These are phyloP conservation scores for Madurella mycetomatis DNA, from an alignment of 2,329 filamentous ascomycete genomes.

Conservation along the genomic window DNA sequence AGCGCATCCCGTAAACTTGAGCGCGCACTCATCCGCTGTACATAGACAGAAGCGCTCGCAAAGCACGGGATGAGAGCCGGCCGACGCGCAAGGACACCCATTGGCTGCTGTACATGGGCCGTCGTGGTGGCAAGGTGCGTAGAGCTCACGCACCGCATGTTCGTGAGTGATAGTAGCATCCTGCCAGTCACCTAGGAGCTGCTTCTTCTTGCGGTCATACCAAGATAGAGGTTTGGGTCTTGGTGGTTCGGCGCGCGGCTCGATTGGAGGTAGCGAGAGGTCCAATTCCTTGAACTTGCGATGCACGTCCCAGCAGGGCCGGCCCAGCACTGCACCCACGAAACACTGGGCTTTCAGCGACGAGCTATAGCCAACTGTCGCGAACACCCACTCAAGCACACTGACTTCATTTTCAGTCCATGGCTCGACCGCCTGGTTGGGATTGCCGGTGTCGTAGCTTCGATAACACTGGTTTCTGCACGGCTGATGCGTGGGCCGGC, in stretches of 20 bases:
- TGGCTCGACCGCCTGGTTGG: constrained; percentile 30
- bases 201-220: constrained; percentile 55
- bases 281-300: constrained; percentile 40
- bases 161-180: constrained; percentile 52
- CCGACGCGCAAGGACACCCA: constrained; percentile 58
- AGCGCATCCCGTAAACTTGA: constrained; percentile 62
- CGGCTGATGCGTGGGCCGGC: constrained; percentile 21
- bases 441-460: constrained; percentile 30
- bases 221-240: constrained; percentile 46
- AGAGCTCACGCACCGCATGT: constrained; percentile 52
- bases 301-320: constrained; percentile 50
- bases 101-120: constrained; percentile 58
- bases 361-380: constrained; percentile 39
- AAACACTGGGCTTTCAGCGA: constrained; percentile 45
- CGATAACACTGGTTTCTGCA: constrained; percentile 44
- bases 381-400: constrained; percentile 45
- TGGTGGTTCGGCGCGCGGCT: constrained; percentile 26
- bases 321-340: constrained; percentile 46
- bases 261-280: constrained; percentile 29
- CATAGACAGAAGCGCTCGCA: constrained; percentile 72
- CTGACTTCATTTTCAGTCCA: constrained; percentile 49
- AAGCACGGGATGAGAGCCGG: constrained; percentile 44
- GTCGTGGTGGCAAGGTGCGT: constrained; percentile 64
- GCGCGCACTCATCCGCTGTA: constrained; percentile 53
- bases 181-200: constrained; percentile 51